A percentile compares a stretch with the other conserved stretches of the same genome.
Evolutionary conservation across 352 stramenopile species (phyloP).

Genomic region (Phytopythium mirpurense): DNA sequence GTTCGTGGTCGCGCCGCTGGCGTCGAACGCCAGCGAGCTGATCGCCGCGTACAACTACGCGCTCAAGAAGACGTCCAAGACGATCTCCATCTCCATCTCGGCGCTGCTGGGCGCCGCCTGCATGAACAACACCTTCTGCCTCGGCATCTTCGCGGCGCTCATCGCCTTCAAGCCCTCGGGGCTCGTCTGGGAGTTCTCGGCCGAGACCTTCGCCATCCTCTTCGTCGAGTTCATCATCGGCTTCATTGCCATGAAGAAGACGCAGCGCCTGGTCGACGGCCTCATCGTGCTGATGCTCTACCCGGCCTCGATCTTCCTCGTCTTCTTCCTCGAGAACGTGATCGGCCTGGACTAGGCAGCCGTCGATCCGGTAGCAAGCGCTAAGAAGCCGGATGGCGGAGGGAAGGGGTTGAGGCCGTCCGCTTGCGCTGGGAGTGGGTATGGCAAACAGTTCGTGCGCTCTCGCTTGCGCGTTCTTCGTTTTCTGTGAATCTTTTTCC

Average conservation of each 20-base stretch:
- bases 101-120: slow-evolving; percentile 93
- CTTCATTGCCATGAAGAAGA: slow-evolving; percentile 81
- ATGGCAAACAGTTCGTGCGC: no score
- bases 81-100: slow-evolving; percentile 95
- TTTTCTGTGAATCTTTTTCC: neutral
- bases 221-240: slow-evolving; percentile 91
- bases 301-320: slow-evolving; percentile 90
- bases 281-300: slow-evolving; percentile 90
- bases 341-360: slow-evolving; percentile 84
- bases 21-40: slow-evolving; percentile 98
- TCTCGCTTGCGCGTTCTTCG: no score
- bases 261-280: slow-evolving; percentile 80
- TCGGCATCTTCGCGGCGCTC: slow-evolving; percentile 97
- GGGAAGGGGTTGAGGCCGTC: no score
- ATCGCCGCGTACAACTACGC: slow-evolving; percentile 98
- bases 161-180: slow-evolving; percentile 91
- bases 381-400: no score
- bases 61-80: slow-evolving; percentile 97
- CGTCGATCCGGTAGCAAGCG: no score
- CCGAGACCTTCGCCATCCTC: slow-evolving; percentile 96
- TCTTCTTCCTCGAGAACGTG: slow-evolving; percentile 91
- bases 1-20: slow-evolving; percentile 96
- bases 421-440: no score
- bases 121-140: slow-evolving; percentile 99
- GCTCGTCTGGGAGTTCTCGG: slow-evolving; percentile 97